A percentile compares a stretch with the other conserved stretches of the same genome.
Evolutionary conservation across 306 rosid species (phyloP).

Genomic region (Lagenaria siceraria): DNA sequence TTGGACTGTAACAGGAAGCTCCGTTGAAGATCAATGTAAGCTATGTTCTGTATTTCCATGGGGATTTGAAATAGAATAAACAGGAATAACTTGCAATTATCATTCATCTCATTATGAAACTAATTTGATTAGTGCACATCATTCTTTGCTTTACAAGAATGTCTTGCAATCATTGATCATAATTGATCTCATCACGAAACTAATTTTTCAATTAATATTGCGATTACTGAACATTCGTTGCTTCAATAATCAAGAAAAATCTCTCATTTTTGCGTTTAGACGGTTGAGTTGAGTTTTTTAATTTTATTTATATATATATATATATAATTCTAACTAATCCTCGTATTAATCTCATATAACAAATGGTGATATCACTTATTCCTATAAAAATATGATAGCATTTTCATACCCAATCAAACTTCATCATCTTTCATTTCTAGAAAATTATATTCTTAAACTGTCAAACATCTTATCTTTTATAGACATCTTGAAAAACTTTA

Average conservation of each 20-base stretch:
- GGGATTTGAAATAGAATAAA: not conserved
- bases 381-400: too few relatives aligned
- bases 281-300: too few relatives aligned
- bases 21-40: not conserved
- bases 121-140: not conserved
- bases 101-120: not conserved
- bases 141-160: not conserved
- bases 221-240: not conserved
- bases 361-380: too few relatives aligned
- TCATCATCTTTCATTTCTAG: too few relatives aligned
- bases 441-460: too few relatives aligned
- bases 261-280: too few relatives aligned
- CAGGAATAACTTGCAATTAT: conserved; percentile 3
- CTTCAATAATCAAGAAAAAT: not conserved
- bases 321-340: too few relatives aligned
- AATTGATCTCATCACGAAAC: not conserved
- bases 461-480: too few relatives aligned
- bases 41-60: not conserved
- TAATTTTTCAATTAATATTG: not conserved
- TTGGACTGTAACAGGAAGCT: not conserved
- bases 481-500: too few relatives aligned
- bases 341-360: too few relatives aligned
- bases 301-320: too few relatives aligned
- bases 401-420: too few relatives aligned
- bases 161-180: not conserved